These are phyloP conservation scores for Phaeosphaeriaceae sp. DNA, from an alignment of 2,329 filamentous ascomycete species.

Conservation along the genomic window DNA sequence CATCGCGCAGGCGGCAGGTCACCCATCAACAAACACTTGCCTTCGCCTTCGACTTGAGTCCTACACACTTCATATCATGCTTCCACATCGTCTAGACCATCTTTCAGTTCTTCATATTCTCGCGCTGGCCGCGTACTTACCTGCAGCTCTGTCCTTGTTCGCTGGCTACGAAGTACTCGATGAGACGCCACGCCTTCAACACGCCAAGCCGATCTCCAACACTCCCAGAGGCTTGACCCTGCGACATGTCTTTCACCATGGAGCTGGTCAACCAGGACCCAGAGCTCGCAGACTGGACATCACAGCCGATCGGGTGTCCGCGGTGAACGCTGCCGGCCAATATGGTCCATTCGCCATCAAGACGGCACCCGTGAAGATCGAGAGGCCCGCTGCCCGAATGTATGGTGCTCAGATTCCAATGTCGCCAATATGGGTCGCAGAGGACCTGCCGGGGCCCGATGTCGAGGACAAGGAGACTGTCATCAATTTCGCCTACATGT, in stretches of 20 bases:
- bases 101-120: slow-evolving; percentile 22
- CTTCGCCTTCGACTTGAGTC: slow-evolving; percentile 14
- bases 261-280: slow-evolving; percentile 42
- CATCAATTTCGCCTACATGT: slow-evolving; percentile 46
- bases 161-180: slow-evolving; percentile 10
- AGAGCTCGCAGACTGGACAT: slow-evolving; percentile 43
- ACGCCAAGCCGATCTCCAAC: slow-evolving; percentile 8
- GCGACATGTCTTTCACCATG: slow-evolving; percentile 44
- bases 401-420: slow-evolving; percentile 34
- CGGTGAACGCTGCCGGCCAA: slow-evolving; percentile 28
- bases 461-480: slow-evolving; percentile 43
- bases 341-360: slow-evolving; percentile 42
- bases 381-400: slow-evolving; percentile 28
- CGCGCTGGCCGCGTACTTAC: slow-evolving; percentile 31
- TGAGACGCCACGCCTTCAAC: slow-evolving; percentile 13
- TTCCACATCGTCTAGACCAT: slow-evolving; percentile 16
- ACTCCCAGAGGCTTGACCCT: slow-evolving; percentile 27
- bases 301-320: slow-evolving; percentile 27
- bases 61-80: slow-evolving; percentile 26
- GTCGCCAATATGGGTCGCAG: slow-evolving; percentile 38
- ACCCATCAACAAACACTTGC: slow-evolving; percentile 19
- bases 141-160: slow-evolving; percentile 21
- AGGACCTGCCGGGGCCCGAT: slow-evolving; percentile 40
- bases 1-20: slow-evolving; percentile 27
- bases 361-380: slow-evolving; percentile 37